These are phyloP conservation scores for Infundibulicybe gibba DNA, from an alignment of 768 basidiomycete genomes.

Conservation along the genomic window DNA sequence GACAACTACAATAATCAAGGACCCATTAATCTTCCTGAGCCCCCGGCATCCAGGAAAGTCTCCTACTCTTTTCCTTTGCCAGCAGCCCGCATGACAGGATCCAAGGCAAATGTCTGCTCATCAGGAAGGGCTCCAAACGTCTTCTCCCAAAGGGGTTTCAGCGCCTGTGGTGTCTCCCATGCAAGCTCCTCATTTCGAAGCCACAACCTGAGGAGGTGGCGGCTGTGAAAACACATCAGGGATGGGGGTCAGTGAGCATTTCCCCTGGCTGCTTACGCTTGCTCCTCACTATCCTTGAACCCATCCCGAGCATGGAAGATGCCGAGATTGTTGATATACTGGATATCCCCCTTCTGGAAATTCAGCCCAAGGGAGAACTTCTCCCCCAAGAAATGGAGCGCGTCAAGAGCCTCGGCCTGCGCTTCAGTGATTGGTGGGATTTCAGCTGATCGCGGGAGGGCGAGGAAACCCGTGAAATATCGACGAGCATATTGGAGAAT, in stretches of 20 bases:
- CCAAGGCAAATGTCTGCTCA: conserved; percentile 2
- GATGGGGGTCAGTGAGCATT: too few relatives aligned
- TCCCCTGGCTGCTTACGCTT: conserved; percentile 28
- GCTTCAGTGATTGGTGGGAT: conserved; percentile 48
- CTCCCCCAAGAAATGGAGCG: conserved; percentile 39
- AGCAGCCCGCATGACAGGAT: conserved; percentile 5
- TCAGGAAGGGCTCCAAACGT: neutral
- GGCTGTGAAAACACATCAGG: neutral
- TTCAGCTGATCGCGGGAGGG: conserved; percentile 24
- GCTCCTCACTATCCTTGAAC: conserved; percentile 34
- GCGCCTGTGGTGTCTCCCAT: conserved; percentile 1
- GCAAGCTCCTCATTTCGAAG: conserved; percentile 6
- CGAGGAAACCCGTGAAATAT: conserved; percentile 33
- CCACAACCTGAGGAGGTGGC: conserved; percentile 5
- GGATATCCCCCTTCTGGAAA: conserved; percentile 46
- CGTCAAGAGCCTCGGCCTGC: conserved; percentile 44
- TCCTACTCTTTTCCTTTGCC: neutral
- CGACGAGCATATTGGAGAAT: conserved; percentile 45
- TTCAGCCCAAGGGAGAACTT: conserved; percentile 38
- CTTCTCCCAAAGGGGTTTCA: conserved; percentile 3
- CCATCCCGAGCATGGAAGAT: conserved; percentile 41
- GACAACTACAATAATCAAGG: too few relatives aligned
- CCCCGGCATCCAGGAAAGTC: too few relatives aligned
- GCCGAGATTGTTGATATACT: conserved; percentile 44
- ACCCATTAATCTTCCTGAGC: too few relatives aligned